Evolutionary conservation across 305 asterid genomes (phyloP).

Genomic region (Fraxinus albicans): DNA sequence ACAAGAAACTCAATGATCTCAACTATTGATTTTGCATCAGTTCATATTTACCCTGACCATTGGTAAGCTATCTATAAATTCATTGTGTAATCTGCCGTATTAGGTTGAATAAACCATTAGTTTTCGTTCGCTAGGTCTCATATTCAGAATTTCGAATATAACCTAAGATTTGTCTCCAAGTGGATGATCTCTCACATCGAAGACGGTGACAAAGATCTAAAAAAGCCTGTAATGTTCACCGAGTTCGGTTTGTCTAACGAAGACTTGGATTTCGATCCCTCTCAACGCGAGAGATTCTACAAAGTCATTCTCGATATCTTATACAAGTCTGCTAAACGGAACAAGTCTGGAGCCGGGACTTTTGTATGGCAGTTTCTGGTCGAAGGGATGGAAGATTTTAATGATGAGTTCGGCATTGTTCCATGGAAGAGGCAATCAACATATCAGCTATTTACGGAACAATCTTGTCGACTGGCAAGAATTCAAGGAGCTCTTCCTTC

Average conservation of each 20-base stretch:
- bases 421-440: slow-evolving; percentile 79
- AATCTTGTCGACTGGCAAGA: slow-evolving; percentile 78
- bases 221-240: slow-evolving; percentile 80
- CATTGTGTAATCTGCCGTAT: neutral
- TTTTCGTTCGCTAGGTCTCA: slow-evolving; percentile 59
- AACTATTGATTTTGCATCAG: slow-evolving; percentile 88
- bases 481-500: slow-evolving; percentile 78
- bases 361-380: slow-evolving; percentile 92
- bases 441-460: slow-evolving; percentile 65
- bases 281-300: slow-evolving; percentile 64
- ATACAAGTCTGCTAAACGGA: slow-evolving; percentile 70
- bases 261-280: slow-evolving; percentile 66
- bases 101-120: neutral
- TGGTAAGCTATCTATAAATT: slow-evolving; percentile 53
- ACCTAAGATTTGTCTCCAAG: slow-evolving; percentile 63
- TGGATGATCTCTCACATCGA: slow-evolving; percentile 98
- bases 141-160: slow-evolving; percentile 60
- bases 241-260: slow-evolving; percentile 81
- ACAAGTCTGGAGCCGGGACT: slow-evolving; percentile 77
- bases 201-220: slow-evolving; percentile 88
- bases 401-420: slow-evolving; percentile 83
- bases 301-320: slow-evolving; percentile 67
- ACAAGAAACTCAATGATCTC: slow-evolving; percentile 81
- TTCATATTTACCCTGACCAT: slow-evolving; percentile 94
- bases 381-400: slow-evolving; percentile 79